Base-by-base conservation (phyloP, 768 basidiomycete species). In the Amanita molliuscula region DNA sequence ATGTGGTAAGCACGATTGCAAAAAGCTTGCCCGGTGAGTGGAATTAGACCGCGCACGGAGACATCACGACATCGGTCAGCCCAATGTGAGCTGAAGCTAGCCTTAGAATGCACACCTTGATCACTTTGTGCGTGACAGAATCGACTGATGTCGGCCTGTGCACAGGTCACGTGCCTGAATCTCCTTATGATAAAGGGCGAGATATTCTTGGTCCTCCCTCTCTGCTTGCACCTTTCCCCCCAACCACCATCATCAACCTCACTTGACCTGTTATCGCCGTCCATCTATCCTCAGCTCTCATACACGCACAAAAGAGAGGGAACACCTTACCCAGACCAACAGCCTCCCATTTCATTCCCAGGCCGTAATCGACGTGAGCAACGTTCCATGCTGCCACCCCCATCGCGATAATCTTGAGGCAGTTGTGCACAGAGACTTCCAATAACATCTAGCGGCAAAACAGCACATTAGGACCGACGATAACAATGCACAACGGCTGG, bases 401-500 rank as follows among this genome's bases (percentile, higher is more conserved):
- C 34, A 37, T 37, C 46, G 46, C 35, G 25, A 35, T 47, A 37
- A 47, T 35, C 46, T 28, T 42, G 26, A 31, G 16, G 18, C 25
- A 18, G 28, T 31, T 26, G 26, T 20, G 21, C 23, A 41, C 8
- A 36, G 20, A 0, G 23, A 10, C n/a, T 9, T 4, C 23, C 11
- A 4, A 10, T 16, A 36, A 16, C 35, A 18, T 15, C 23, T 21
- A 47, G 21, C 6, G 34, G 28, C 25, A 23, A 2, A 47, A 16
- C 28, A 25, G 37, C 7, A 6, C 11, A 28, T 47, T 13, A 41
- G 38, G 20, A 16, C 4, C 29, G 21, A 40, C 35, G 21, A 29
- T 41, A 42, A 31, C 15, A 3, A 48, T 48, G 48, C 20, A 41
- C 18, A 38, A 41, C 38, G 36, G 29, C 18, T 48, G 48, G 48